These are phyloP conservation scores for Penstemon newberryi DNA, from an alignment of 257 asterid genomes.

Conservation along the genomic window DNA sequence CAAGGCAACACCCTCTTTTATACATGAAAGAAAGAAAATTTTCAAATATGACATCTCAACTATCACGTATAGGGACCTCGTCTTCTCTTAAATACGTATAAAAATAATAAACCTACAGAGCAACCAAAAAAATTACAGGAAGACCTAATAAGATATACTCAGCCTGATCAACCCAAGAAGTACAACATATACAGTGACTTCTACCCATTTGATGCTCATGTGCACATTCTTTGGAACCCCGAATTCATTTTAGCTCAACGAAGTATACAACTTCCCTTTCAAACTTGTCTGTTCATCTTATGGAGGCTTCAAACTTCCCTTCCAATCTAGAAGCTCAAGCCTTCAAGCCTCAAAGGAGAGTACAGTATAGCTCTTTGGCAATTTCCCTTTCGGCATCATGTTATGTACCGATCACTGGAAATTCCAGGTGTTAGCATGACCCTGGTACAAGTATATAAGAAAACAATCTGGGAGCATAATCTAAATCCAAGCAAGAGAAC, in stretches of 20 bases:
- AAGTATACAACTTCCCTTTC: slow-evolving; percentile 19
- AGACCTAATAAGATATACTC: slow-evolving; percentile 25
- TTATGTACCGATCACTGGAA: slow-evolving; percentile 69
- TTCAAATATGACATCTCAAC: slow-evolving; percentile 36
- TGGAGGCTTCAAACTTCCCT: slow-evolving; percentile 23
- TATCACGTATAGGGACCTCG: slow-evolving; percentile 34
- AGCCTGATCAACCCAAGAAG: slow-evolving; percentile 34
- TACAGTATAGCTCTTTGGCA: slow-evolving; percentile 23
- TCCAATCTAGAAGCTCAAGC: slow-evolving; percentile 26
- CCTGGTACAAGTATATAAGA: slow-evolving; percentile 39
- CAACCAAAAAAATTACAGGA: slow-evolving; percentile 27
- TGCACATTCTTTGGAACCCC: slow-evolving; percentile 34
- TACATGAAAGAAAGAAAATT: slow-evolving; percentile 45
- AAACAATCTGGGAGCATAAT: slow-evolving; percentile 43
- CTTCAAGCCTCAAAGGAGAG: slow-evolving; percentile 27
- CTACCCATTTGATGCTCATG: slow-evolving; percentile 42
- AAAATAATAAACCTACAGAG: slow-evolving; percentile 46
- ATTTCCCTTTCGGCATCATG: slow-evolving; percentile 40
- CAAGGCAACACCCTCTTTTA: slow-evolving; percentile 45
- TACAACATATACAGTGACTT: slow-evolving; percentile 30
- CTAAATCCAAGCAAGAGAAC: slow-evolving; percentile 96
- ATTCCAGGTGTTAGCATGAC: slow-evolving; percentile 57
- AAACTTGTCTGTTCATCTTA: slow-evolving; percentile 28
- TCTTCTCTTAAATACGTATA: slow-evolving; percentile 28
- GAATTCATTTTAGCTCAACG: slow-evolving; percentile 26